phyloP scores from a whole-genome alignment of 2,329 filamentous ascomycete genomes.

The Hypomyces rosellus region DNA sequence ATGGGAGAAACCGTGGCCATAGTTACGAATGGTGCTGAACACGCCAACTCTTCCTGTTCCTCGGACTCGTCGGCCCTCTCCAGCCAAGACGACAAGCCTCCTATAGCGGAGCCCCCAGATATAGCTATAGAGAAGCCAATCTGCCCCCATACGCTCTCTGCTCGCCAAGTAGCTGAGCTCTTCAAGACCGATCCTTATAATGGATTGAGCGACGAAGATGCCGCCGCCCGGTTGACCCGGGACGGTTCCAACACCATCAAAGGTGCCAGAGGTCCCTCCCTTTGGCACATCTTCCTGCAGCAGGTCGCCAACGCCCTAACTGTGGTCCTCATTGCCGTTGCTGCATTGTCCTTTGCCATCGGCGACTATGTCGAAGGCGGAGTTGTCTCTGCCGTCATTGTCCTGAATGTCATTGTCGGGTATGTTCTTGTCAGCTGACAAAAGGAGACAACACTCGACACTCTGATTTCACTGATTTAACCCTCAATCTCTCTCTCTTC shows the following conservation, averaged over 20 bases:
- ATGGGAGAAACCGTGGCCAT: conserved; percentile 34
- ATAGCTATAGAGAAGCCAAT: conserved; percentile 30
- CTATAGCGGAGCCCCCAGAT: conserved; percentile 34
- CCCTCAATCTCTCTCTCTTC: neutral
- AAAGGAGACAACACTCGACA: neutral
- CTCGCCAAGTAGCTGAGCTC: conserved; percentile 27
- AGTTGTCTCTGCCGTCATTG: conserved; percentile 57
- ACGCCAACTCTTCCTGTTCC: conserved; percentile 31
- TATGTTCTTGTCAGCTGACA: conserved; percentile 29
- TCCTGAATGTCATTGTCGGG: conserved; percentile 63
- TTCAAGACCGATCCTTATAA: conserved; percentile 41
- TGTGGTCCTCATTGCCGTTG: conserved; percentile 67
- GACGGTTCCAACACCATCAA: conserved; percentile 67
- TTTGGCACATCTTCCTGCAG: conserved; percentile 70
- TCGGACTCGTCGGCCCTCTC: conserved; percentile 31
- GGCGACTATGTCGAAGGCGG: conserved; percentile 57
- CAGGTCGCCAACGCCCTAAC: conserved; percentile 74
- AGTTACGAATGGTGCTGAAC: conserved; percentile 36
- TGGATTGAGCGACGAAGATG: conserved; percentile 59
- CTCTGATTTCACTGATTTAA: too few relatives aligned
- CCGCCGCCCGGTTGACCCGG: conserved; percentile 56
- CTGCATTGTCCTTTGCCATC: conserved; percentile 62
- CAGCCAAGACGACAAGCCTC: conserved; percentile 32
- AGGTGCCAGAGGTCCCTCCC: conserved; percentile 62
- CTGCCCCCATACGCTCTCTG: conserved; percentile 31